Conservation (phyloP, 495 filamentous ascomycete species). For the Trichoderma orchidacearum region DNA sequence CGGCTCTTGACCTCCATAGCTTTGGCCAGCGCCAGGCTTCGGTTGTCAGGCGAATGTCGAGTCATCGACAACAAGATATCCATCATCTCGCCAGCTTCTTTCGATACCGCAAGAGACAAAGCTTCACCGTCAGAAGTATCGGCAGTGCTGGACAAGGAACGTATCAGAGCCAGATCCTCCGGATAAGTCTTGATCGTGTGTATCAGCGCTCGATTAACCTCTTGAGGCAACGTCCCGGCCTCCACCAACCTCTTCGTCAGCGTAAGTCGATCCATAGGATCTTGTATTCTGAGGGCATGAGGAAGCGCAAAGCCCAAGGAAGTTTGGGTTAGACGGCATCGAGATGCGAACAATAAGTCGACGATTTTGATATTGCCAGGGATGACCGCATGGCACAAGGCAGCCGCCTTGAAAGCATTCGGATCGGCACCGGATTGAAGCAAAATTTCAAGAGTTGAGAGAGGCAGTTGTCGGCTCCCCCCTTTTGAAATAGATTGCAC, state of each 20-base stretch:
- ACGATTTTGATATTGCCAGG: constrained; percentile 21
- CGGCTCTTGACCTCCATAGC: constrained; percentile 17
- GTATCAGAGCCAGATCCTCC: constrained; percentile 24
- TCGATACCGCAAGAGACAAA: constrained; percentile 19
- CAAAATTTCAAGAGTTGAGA: constrained; percentile 18
- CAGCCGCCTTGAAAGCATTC: constrained; percentile 26
- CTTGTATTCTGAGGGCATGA: constrained; percentile 24
- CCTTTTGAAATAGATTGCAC: constrained; percentile 20
- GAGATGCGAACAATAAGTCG: constrained; percentile 21
- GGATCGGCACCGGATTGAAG: constrained; percentile 29
- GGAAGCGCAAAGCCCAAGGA: constrained; percentile 25
- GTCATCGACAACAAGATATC: constrained; percentile 17
- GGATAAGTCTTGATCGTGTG: constrained; percentile 25
- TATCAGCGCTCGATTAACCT: constrained; percentile 28
- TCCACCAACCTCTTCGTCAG: constrained; percentile 26
- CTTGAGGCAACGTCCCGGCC: constrained; percentile 19
- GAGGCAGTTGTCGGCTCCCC: constrained; percentile 11
- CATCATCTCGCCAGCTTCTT: constrained; percentile 19
- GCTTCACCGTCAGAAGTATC: constrained; percentile 28
- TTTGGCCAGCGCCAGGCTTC: constrained; percentile 17
- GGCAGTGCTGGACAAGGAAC: constrained; percentile 19
- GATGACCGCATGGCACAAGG: constrained; percentile 23
- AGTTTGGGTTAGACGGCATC: constrained; percentile 11
- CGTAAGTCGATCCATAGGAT: constrained; percentile 26
- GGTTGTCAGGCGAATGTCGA: constrained; percentile 11